A percentile compares a stretch with the other conserved stretches of the same genome.
Conservation (phyloP, 1,139 yeast species). For the Sugiyamaella grinbergsii region DNA sequence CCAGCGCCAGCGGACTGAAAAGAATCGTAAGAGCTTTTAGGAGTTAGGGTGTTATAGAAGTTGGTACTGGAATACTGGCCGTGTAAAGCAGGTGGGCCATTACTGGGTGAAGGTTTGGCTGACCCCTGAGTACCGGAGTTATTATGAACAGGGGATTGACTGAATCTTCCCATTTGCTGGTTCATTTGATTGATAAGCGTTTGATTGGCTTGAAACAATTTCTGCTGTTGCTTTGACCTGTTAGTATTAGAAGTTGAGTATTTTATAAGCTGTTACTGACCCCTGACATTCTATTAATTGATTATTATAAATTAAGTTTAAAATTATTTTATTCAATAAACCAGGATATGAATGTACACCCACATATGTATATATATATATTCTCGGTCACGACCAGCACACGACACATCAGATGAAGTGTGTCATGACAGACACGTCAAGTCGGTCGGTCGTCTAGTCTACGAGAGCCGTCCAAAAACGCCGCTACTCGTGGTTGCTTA, state of each 20-base stretch:
- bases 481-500: too few relatives aligned
- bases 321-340: background rate
- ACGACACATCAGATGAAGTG: too few relatives aligned
- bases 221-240: background rate
- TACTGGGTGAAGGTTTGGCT: background rate
- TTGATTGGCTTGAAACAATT: background rate
- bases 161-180: slow-evolving; percentile 3
- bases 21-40: slow-evolving; percentile 30
- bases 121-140: too few relatives aligned
- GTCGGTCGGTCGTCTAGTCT: too few relatives aligned
- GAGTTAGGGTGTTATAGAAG: slow-evolving; percentile 26
- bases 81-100: background rate
- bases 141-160: background rate
- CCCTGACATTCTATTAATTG: slow-evolving; percentile 4
- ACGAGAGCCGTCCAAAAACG: too few relatives aligned
- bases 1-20: slow-evolving; percentile 23
- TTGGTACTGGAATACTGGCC: slow-evolving; percentile 19
- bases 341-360: too few relatives aligned
- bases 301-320: background rate
- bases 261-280: background rate
- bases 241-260: background rate
- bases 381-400: too few relatives aligned
- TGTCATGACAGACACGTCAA: too few relatives aligned
- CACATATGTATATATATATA: background rate
- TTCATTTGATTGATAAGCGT: background rate